Evolutionary conservation across 192 early-diverging fungal genomes (phyloP), one percentile per base, ranked within the genome.

Genomic region (Nowakowskiella sp.): DNA sequence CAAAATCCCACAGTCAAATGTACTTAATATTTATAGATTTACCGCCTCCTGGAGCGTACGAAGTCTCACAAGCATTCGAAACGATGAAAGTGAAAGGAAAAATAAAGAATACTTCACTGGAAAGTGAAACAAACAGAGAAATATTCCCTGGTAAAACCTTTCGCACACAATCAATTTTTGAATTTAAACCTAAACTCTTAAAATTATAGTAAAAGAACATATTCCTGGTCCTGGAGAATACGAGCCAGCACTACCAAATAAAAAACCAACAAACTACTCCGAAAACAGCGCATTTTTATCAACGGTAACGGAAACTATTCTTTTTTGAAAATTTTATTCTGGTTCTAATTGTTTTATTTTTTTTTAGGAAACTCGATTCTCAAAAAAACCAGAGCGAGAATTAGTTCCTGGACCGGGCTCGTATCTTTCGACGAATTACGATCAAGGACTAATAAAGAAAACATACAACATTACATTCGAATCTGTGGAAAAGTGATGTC

Each of bases 391-490:
- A 13, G 10, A 13, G 13, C 13, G 49, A 3, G 55, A 53, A 39
- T 16, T 33, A 8, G 52, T 65, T 4, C 76, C 76, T 22, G 71
- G 72, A 6, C 76, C 76, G 7, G 68, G 71, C 10, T 45, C 65
- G 2, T 78, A 78, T 47, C 54, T 70, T 9, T 31, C 63, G 8
- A 57, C 64, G 22, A 61, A 67, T 46, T 51, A 67, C 51, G 57
- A 68, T 44, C 47, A 49, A 43, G 64, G 64, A 2, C 58, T 78
- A 16, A 3, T 78, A 3, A 61, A 63, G 42, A 71, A 70, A 60
- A 75, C 70, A 21, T 74, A 62, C 64, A 78, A 78, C 60, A 67
- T 78, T 31, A 75, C 76, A 7, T 44, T 75, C n/a, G n/a, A n/a
- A n/a, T n/a, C n/a, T n/a, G n/a, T n/a, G n/a, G n/a, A n/a, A n/a